These are phyloP conservation scores for Ceratonia siliqua DNA, from an alignment of 306 rosid species.

Conservation along the genomic window DNA sequence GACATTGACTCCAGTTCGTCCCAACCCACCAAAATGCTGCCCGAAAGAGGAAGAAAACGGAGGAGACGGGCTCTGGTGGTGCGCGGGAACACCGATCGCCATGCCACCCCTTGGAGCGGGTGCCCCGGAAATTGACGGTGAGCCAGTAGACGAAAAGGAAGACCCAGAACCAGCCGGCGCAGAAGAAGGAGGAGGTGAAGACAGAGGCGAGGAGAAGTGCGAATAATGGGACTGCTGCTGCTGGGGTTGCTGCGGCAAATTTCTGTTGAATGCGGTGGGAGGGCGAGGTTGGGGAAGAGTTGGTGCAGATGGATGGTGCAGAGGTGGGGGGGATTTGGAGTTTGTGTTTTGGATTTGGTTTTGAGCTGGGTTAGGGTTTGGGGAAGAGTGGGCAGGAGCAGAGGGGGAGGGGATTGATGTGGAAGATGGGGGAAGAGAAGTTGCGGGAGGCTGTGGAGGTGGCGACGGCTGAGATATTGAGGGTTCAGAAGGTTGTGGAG, in stretches of 20 bases:
- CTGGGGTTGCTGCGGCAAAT: conserved; percentile 34
- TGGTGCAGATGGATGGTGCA: conserved; percentile 36
- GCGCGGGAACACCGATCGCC: conserved; percentile 83
- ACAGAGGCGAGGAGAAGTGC: conserved; percentile 47
- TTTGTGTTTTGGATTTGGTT: conserved; percentile 43
- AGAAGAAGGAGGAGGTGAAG: conserved; percentile 50
- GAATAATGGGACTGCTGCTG: conserved; percentile 56
- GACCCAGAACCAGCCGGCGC: conserved; percentile 40
- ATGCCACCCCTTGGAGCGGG: conserved; percentile 60
- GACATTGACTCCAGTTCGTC: conserved; percentile 56
- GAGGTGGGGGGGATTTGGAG: conserved; percentile 38
- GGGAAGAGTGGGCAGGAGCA: conserved; percentile 33
- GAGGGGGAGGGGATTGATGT: conserved; percentile 42
- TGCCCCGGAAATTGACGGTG: conserved; percentile 46
- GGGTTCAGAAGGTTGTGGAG: conserved; percentile 37
- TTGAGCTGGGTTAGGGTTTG: conserved; percentile 35
- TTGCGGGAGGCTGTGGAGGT: conserved; percentile 7
- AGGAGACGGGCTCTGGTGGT: conserved; percentile 63
- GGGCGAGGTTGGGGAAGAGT: conserved; percentile 54
- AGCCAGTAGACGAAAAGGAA: conserved; percentile 37
- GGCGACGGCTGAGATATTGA: conserved; percentile 27
- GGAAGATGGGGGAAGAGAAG: conserved; percentile 33
- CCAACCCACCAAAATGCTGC: conserved; percentile 79
- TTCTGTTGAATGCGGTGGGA: conserved; percentile 53
- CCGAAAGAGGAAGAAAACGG: conserved; percentile 73